phyloP scores from a whole-genome alignment of 1,139 yeast genomes.

The Blastobotrys proliferans region DNA sequence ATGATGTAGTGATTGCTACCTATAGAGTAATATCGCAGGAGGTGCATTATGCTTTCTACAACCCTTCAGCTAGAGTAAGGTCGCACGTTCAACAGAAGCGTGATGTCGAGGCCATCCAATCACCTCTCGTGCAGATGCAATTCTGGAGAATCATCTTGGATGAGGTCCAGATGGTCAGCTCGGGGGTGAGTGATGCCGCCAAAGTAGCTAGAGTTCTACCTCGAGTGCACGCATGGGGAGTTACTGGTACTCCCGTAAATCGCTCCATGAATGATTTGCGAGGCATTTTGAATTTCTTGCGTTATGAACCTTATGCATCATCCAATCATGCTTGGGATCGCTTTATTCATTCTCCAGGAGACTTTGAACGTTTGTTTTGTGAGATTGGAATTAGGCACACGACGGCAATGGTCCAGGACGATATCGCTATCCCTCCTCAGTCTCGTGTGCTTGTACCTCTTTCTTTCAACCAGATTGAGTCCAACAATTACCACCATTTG shows the following conservation, averaged over 20 bases:
- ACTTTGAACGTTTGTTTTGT: slow-evolving; percentile 47
- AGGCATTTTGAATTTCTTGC: slow-evolving; percentile 64
- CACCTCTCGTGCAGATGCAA: slow-evolving; percentile 79
- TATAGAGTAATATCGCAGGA: slow-evolving; percentile 68
- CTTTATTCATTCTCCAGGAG: slow-evolving; percentile 34
- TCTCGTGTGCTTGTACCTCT: slow-evolving; percentile 60
- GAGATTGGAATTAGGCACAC: slow-evolving; percentile 70
- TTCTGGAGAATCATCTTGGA: slow-evolving; percentile 89
- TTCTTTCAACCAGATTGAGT: slow-evolving; percentile 77
- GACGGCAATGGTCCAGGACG: slow-evolving; percentile 73
- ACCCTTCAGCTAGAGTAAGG: slow-evolving; percentile 37
- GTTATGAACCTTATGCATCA: slow-evolving; percentile 57
- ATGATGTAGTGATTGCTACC: slow-evolving; percentile 81
- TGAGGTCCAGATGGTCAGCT: slow-evolving; percentile 90
- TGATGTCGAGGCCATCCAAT: slow-evolving; percentile 29
- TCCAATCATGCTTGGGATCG: slow-evolving; percentile 31
- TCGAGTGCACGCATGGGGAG: slow-evolving; percentile 91
- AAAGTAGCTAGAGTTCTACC: slow-evolving; percentile 77
- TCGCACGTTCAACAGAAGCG: slow-evolving; percentile 21
- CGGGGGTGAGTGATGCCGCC: slow-evolving; percentile 70
- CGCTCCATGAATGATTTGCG: slow-evolving; percentile 61
- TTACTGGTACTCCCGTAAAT: slow-evolving; percentile 88
- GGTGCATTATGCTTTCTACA: slow-evolving; percentile 74
- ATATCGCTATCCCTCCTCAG: slow-evolving; percentile 76
- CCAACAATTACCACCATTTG: slow-evolving; percentile 68